Conservation (phyloP, 306 rosid genomes). For the Lathyrus tuberosus region DNA sequence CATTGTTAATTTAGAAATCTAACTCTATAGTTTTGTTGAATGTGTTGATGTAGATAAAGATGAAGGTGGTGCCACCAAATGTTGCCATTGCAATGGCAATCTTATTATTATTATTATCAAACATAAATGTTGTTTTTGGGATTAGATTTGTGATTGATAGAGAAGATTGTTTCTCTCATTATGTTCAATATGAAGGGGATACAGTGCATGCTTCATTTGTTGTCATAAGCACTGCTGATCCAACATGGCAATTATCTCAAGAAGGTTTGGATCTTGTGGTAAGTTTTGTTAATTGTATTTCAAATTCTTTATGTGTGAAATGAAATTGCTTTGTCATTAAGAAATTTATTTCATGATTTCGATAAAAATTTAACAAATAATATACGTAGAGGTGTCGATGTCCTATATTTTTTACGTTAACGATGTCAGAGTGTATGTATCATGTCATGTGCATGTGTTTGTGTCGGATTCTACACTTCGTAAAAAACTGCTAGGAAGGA, state of each 20-base stretch:
- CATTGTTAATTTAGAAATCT: not conserved
- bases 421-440: too few species aligned
- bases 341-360: not conserved
- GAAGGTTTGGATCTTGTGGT: constrained; percentile 65
- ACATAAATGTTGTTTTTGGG: constrained; percentile 50
- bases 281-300: not conserved
- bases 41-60: constrained; percentile 43
- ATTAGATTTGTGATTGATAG: constrained; percentile 73
- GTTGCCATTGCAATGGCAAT: constrained; percentile 38
- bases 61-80: constrained; percentile 46
- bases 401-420: too few species aligned
- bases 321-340: not conserved
- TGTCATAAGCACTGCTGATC: constrained; percentile 50
- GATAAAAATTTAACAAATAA: not conserved
- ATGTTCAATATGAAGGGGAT: constrained; percentile 60
- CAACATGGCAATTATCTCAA: constrained; percentile 55
- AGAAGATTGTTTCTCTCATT: constrained; percentile 67
- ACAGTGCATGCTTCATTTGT: constrained; percentile 69
- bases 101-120: constrained; percentile 34
- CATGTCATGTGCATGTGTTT: too few species aligned
- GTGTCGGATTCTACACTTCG: too few species aligned
- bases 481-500: not conserved
- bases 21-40: constrained; percentile 10
- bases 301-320: not conserved
- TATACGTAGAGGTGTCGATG: too few species aligned